Conservation (phyloP, 2,329 filamentous ascomycete genomes). For the Talaromyces sp. region DNA sequence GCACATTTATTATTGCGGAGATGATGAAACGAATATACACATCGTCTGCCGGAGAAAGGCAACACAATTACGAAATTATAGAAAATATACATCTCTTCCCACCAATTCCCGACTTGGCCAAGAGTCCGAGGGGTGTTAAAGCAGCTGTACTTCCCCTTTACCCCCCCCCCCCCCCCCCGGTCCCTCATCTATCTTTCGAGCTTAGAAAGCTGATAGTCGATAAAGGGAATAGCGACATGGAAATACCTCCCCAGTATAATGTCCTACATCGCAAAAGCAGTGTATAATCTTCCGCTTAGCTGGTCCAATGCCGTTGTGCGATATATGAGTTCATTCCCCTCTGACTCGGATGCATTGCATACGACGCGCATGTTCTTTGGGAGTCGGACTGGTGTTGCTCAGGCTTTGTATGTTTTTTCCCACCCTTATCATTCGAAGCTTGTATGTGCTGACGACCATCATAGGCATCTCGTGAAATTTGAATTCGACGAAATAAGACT, state of each 20-base stretch:
- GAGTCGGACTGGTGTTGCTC: slow-evolving; percentile 14
- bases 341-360: slow-evolving; percentile 10
- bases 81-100: slow-evolving; percentile 17
- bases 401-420: slow-evolving; percentile 10
- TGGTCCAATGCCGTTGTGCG: slow-evolving; percentile 7
- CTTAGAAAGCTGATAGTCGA: background rate
- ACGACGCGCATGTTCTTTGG: slow-evolving; percentile 10
- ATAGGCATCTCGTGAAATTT: slow-evolving; percentile 3
- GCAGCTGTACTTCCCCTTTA: slow-evolving; percentile 4
- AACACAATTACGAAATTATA: slow-evolving; percentile 8
- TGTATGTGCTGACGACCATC: background rate
- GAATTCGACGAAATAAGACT: slow-evolving; percentile 15
- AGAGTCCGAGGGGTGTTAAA: slow-evolving; percentile 13
- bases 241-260: slow-evolving; percentile 11
- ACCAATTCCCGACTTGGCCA: slow-evolving; percentile 17
- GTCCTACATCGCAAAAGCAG: slow-evolving; percentile 6
- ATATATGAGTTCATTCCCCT: slow-evolving; percentile 12
- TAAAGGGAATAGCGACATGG: slow-evolving; percentile 10
- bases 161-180: too few relatives aligned
- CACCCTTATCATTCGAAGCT: background rate
- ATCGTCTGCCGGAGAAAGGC: background rate
- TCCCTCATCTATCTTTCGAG: background rate
- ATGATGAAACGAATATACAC: slow-evolving; percentile 12
- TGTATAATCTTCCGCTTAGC: slow-evolving; percentile 7
- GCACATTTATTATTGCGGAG: slow-evolving; percentile 17